Evolutionary conservation across 345 rosid species (phyloP).

Genomic region (Arabidopsis arenosa): DNA sequence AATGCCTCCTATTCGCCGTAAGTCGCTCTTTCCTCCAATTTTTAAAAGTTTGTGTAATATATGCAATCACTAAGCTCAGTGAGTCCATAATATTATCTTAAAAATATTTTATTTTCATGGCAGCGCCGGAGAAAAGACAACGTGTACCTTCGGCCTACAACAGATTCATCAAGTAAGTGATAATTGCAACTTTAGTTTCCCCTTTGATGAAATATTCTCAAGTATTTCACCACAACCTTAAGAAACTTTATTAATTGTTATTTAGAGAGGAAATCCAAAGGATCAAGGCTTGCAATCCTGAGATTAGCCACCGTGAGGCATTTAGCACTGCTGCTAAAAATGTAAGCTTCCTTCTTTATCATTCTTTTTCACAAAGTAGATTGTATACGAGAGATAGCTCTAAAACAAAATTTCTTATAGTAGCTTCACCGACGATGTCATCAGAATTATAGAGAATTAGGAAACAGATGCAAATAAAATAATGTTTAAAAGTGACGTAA

Average conservation of each 20-base stretch:
- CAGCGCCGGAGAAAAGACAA: conserved; percentile 98
- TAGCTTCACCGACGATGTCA: conserved; percentile 15
- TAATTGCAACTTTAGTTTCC: neutral
- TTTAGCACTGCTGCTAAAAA: conserved; percentile 98
- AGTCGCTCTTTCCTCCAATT: conserved; percentile 40
- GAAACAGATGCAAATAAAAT: neutral
- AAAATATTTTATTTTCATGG: conserved; percentile 10
- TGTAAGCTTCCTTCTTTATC: conserved; percentile 54
- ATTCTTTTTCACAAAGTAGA: neutral
- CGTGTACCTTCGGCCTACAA: conserved; percentile 99
- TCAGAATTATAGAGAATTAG: conserved; percentile 20
- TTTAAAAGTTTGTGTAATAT: neutral
- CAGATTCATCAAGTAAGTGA: conserved; percentile 89
- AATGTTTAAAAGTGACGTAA: neutral
- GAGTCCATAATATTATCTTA: neutral
- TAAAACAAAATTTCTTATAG: neutral
- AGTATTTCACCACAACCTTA: neutral
- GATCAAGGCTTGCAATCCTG: conserved; percentile 94
- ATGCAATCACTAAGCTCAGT: neutral
- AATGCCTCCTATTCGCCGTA: conserved; percentile 83
- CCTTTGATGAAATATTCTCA: neutral
- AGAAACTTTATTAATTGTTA: conserved; percentile 14
- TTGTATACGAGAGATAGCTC: neutral
- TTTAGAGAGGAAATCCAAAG: conserved; percentile 96
- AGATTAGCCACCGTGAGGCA: conserved; percentile 96